A percentile compares a stretch with the other conserved stretches of the same genome.
These are phyloP conservation scores for Saccharomyces hybrid DNA, from an alignment of 1,139 yeast genomes.

Conservation along the genomic window DNA sequence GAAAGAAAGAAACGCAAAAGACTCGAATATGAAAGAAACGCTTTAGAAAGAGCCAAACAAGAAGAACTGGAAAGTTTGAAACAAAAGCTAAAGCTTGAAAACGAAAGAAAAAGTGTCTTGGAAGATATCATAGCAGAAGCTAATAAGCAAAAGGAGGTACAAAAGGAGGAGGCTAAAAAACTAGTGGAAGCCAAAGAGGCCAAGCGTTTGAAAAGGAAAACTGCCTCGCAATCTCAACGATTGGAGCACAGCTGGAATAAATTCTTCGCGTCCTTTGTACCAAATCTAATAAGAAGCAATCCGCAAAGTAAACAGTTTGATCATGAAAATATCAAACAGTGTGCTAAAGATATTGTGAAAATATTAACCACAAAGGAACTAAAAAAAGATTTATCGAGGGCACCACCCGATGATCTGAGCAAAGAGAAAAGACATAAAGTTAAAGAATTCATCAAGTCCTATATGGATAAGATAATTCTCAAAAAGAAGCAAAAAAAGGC, in stretches of 20 bases:
- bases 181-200: slow-evolving; percentile 20
- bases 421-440: slow-evolving; percentile 61
- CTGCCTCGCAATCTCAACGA: slow-evolving; percentile 13
- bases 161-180: slow-evolving; percentile 22
- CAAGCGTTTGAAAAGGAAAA: slow-evolving; percentile 16
- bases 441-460: slow-evolving; percentile 52
- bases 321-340: slow-evolving; percentile 63
- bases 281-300: slow-evolving; percentile 66
- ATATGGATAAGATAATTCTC: slow-evolving; percentile 66
- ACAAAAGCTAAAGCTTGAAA: slow-evolving; percentile 22
- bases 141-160: slow-evolving; percentile 28
- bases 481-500: slow-evolving; percentile 41
- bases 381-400: slow-evolving; percentile 34
- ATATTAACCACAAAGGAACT: slow-evolving; percentile 58
- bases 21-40: slow-evolving; percentile 20
- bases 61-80: slow-evolving; percentile 27
- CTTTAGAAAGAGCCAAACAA: slow-evolving; percentile 22
- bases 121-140: slow-evolving; percentile 40
- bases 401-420: slow-evolving; percentile 54
- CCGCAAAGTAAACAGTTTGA: slow-evolving; percentile 49
- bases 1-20: slow-evolving; percentile 19
- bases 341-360: slow-evolving; percentile 72
- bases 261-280: slow-evolving; percentile 67
- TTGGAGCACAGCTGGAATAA: slow-evolving; percentile 48
- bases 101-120: slow-evolving; percentile 24